phyloP scores from a whole-genome alignment of 1,284 basidiomycete genomes.

The Tilletia horrida region DNA sequence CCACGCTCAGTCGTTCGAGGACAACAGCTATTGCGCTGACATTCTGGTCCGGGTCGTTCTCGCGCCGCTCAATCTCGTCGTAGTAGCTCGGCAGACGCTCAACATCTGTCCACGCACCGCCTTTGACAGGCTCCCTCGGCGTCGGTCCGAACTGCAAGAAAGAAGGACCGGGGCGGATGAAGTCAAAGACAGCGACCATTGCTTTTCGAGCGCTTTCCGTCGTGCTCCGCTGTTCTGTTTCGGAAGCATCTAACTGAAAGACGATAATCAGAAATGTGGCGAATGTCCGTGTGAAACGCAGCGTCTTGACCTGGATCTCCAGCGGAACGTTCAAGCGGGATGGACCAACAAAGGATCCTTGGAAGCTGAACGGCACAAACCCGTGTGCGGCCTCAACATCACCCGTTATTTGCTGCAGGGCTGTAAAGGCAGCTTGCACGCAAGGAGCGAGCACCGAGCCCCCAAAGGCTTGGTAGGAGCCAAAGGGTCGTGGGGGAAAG shows the following conservation, averaged over 20 bases:
- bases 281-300: background rate
- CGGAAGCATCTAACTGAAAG: background rate
- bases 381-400: background rate
- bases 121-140: slow-evolving; percentile 1
- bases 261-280: slow-evolving; percentile 1
- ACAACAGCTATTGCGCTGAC: background rate
- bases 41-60: background rate
- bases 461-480: slow-evolving; percentile 7
- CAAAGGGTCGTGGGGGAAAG: slow-evolving; percentile 11
- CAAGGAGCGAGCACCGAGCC: background rate
- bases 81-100: slow-evolving; percentile 6
- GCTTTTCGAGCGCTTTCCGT: background rate
- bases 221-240: too few species aligned
- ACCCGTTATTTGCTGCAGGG: background rate
- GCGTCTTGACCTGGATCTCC: slow-evolving; percentile 6
- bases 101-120: background rate
- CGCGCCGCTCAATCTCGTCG: background rate
- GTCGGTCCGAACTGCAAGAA: background rate
- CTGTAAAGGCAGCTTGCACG: background rate
- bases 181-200: slow-evolving; percentile 7
- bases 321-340: background rate
- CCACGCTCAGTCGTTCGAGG: background rate
- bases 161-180: background rate
- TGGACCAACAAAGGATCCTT: slow-evolving; percentile 2
- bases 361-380: background rate